phyloP scores from a whole-genome alignment of 495 filamentous ascomycete genomes.

The Lindgomyces ingoldianus region DNA sequence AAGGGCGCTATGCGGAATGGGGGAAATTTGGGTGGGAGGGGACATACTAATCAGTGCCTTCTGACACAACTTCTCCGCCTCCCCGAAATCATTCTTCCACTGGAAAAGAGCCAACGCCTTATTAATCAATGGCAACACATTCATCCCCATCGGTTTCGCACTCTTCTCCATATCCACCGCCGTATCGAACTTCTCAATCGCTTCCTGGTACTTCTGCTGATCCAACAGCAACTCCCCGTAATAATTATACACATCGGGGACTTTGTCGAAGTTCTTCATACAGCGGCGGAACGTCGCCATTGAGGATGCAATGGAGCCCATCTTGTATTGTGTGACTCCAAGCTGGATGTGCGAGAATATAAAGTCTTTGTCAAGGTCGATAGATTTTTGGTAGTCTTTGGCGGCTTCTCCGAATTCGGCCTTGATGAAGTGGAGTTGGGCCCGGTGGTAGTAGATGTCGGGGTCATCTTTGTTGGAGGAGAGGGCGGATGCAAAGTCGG shows the following conservation, averaged over 20 bases:
- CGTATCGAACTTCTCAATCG: slow-evolving; percentile 97
- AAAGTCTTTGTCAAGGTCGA: slow-evolving; percentile 90
- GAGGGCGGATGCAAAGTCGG: slow-evolving; percentile 85
- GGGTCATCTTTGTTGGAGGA: slow-evolving; percentile 85
- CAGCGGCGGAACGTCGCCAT: slow-evolving; percentile 98
- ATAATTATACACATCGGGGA: slow-evolving; percentile 99
- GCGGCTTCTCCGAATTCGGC: slow-evolving; percentile 89
- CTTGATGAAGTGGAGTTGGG: slow-evolving; percentile 97
- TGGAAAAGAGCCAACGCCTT: slow-evolving; percentile 96
- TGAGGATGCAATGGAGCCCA: slow-evolving; percentile 95
- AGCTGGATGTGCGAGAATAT: slow-evolving; percentile 99
- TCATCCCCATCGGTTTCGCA: slow-evolving; percentile 90
- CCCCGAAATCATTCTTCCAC: slow-evolving; percentile 93
- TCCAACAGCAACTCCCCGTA: slow-evolving; percentile 97
- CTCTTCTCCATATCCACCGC: slow-evolving; percentile 97
- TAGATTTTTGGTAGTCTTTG: slow-evolving; percentile 99
- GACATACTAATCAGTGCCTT: slow-evolving; percentile 78
- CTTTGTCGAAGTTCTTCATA: slow-evolving; percentile 96
- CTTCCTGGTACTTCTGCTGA: slow-evolving; percentile 91
- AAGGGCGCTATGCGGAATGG: too few relatives aligned
- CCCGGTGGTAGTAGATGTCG: slow-evolving; percentile 99
- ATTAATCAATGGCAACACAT: slow-evolving; percentile 96
- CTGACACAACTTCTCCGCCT: slow-evolving; percentile 94
- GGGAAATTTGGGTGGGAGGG: too few relatives aligned
- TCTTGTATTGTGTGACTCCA: slow-evolving; percentile 99